These are phyloP conservation scores for Calonectria hongkongensis DNA, from an alignment of 2,329 filamentous ascomycete species.

Conservation along the genomic window DNA sequence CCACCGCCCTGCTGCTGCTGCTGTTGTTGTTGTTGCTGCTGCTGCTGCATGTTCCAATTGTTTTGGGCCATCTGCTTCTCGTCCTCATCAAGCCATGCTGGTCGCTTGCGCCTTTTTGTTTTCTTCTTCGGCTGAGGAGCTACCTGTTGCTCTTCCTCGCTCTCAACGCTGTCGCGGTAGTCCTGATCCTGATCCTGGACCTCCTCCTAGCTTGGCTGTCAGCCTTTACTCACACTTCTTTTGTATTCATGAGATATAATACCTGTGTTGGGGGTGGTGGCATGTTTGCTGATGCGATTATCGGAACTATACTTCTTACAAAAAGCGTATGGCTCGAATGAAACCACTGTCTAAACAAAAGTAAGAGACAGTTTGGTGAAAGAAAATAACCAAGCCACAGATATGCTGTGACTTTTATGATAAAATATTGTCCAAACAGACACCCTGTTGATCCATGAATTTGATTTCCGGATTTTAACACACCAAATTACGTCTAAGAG, in stretches of 20 bases:
- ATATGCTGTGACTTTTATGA: background rate
- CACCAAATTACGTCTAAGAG: background rate
- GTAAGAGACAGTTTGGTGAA: too few relatives aligned
- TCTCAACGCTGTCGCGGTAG: background rate
- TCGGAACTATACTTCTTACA: background rate
- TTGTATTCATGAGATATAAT: background rate
- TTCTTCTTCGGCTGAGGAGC: background rate
- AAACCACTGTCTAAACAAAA: too few relatives aligned
- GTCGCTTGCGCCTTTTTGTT: background rate
- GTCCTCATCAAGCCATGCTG: background rate
- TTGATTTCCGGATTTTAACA: background rate
- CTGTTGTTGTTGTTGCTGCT: background rate
- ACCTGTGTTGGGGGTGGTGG: background rate
- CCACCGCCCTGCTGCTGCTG: background rate
- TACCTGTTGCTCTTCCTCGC: background rate
- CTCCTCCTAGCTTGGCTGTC: background rate
- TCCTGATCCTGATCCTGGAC: background rate
- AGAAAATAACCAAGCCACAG: background rate
- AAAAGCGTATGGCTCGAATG: too few relatives aligned
- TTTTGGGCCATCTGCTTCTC: background rate
- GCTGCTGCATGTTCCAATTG: constrained; percentile 8
- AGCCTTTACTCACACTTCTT: background rate
- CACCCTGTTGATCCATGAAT: background rate
- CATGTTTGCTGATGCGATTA: background rate
- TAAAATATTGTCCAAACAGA: background rate